Percentiles rank a stretch among this genome's conserved stretches.
Evolutionary conservation across 768 basidiomycete genomes (phyloP).

Genomic region (Podaxis mareebaensis): DNA sequence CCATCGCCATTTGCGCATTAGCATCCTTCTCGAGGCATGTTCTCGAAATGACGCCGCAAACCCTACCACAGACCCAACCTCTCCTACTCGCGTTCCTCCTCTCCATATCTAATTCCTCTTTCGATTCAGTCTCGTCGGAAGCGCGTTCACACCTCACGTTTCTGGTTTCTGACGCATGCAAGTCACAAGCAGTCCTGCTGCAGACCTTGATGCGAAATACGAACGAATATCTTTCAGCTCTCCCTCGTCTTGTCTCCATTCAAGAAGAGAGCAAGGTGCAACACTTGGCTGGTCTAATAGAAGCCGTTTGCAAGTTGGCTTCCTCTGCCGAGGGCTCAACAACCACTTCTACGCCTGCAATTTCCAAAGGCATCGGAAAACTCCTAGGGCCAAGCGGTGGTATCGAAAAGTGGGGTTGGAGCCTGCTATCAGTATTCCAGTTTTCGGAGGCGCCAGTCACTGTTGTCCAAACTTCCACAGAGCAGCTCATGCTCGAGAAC

Average conservation of each 20-base stretch:
- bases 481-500: constrained; percentile 60
- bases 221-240: constrained; percentile 58
- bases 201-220: constrained; percentile 65
- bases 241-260: constrained; percentile 72
- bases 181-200: constrained; percentile 44
- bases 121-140: constrained; percentile 47
- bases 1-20: constrained; percentile 62
- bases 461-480: constrained; percentile 46
- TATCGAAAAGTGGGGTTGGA: constrained; percentile 93
- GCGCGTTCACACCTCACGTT: constrained; percentile 49
- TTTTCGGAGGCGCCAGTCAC: constrained; percentile 57
- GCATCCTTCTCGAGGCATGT: constrained; percentile 53
- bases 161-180: constrained; percentile 45
- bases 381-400: constrained; percentile 81
- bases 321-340: constrained; percentile 18
- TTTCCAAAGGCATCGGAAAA: constrained; percentile 55
- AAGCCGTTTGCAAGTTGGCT: constrained; percentile 65
- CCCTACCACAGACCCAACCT: constrained; percentile 67
- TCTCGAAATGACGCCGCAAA: constrained; percentile 54
- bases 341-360: constrained; percentile 32
- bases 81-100: constrained; percentile 74
- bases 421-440: constrained; percentile 78
- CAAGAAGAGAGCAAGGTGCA: constrained; percentile 75
- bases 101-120: constrained; percentile 63
- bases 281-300: constrained; percentile 66